These are phyloP conservation scores for Petunia axillaris DNA, from an alignment of 257 asterid species.

Conservation along the genomic window DNA sequence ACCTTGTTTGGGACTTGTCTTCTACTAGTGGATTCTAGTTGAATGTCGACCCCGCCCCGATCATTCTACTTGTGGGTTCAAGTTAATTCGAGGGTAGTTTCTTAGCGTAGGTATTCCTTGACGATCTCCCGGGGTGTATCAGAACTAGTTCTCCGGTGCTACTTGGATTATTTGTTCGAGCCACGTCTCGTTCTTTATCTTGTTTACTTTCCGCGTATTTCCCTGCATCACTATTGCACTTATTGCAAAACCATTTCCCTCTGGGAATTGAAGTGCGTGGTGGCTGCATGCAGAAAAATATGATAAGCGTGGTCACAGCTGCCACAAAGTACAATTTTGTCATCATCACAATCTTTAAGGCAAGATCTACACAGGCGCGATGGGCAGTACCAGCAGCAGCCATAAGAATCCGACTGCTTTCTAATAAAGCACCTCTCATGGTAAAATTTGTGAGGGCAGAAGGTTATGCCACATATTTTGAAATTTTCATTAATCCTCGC, in stretches of 20 bases:
- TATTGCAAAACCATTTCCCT: slow-evolving; percentile 81
- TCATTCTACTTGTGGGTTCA: too few relatives aligned
- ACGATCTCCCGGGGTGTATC: too few relatives aligned
- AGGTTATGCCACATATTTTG: slow-evolving; percentile 67
- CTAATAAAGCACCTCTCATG: slow-evolving; percentile 73
- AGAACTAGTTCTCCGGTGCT: too few relatives aligned
- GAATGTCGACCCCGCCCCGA: too few relatives aligned
- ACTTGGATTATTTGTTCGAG: too few relatives aligned
- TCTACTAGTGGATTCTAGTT: too few relatives aligned
- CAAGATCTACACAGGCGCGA: slow-evolving; percentile 86
- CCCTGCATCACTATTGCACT: slow-evolving; percentile 53
- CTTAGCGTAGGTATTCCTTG: too few relatives aligned
- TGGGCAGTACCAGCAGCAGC: slow-evolving; percentile 87
- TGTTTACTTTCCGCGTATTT: slow-evolving; percentile 48
- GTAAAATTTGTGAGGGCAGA: slow-evolving; percentile 81
- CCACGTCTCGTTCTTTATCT: too few relatives aligned
- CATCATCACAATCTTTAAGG: slow-evolving; percentile 71
- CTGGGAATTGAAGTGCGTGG: slow-evolving; percentile 57
- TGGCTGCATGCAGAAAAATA: slow-evolving; percentile 74
- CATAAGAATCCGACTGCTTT: slow-evolving; percentile 57
- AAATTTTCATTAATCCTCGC: slow-evolving; percentile 49
- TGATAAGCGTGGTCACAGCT: slow-evolving; percentile 91
- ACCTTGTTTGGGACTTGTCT: too few relatives aligned
- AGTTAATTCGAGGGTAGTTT: too few relatives aligned
- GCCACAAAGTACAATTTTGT: slow-evolving; percentile 83